Evolutionary conservation across 2,329 filamentous ascomycete genomes (phyloP), one percentile per base, ranked within the genome.

Genomic region (Drechslera avenae): DNA sequence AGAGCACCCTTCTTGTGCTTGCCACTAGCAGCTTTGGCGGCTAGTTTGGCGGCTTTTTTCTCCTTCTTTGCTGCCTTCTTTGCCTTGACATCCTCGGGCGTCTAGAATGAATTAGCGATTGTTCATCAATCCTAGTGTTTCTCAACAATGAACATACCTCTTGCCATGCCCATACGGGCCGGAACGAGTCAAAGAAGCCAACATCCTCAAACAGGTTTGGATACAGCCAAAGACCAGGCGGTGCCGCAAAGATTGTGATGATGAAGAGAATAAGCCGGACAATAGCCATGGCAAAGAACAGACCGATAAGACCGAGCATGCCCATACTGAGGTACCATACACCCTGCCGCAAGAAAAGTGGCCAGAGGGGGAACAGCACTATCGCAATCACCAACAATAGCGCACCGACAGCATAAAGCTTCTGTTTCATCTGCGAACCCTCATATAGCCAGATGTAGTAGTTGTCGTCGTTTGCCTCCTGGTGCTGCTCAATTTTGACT

Each of bases 401-500:
- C 3, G 92, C 92, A 46, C 92, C 88, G 6, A 81, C 87, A 6
- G 91, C 93, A 76, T 96, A 96, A 31, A 96, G 81, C 79, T 96
- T 94, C 77, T 90, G 89, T 83, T 91, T 96, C 80, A 93, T 85
- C 76, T 97, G 93, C 49, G 90, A 86, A 14, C 93, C 93, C 69
- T 99, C 94, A 75, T 92, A 97, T 46, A 99, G 80, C 91, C 93
- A 99, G 54, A 93, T 88, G 72, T 97, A 99, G 80, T 99, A 93
- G 81, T 94, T 86, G 32, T 93, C 89, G 50, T 94, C 90, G 40
- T 78, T 78, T 50, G 87, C 88, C 67, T 97, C 93, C 75, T 99
- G 94, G 76, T 99, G 93, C 66, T 93, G 91, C 76, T 97, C 92
- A 62, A 99, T 93, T 71, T 87, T 88, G 56, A 99, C 94, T 3